Base-by-base conservation (phyloP, 208 protist species). In the Acanthamoeba triangularis region DNA sequence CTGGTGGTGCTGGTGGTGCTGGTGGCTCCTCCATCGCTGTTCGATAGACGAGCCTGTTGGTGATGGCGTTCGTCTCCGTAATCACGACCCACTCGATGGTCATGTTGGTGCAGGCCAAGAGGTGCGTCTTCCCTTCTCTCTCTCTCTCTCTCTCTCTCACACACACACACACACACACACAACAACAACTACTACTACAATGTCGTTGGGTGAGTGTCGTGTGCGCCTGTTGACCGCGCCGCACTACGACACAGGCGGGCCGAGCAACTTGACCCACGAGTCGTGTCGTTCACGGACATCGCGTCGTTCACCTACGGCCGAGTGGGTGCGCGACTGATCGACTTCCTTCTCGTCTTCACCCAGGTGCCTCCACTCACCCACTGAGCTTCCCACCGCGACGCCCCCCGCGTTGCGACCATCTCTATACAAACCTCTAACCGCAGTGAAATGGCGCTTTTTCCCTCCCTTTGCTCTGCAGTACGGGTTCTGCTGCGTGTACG, bases 401-500 rank as follows among this genome's bases (percentile, higher is more conserved):
- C 8, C 41, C 30, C n/a, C 16, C 13, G 67, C 13, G 18, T 91
- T 63, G 41, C 16, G 54, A 23, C 47, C n/a, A 69, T 52, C 49
- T 52, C 49, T 52, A 90, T 37, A 90, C 25, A 10, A 90, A 61
- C 47, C 13, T 47, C 44, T 47, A 47, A 47, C 44, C 44, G 44
- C 44, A 3, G 44, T 33, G 16, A 85, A 28, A 85, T 59, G 25
- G 4, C 47, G 20, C 14, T 91, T 18, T 44, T 91, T 28, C 7
- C 2, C 14, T 67, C n/a, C n/a, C n/a, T n/a, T n/a, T n/a, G n/a
- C 30, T 35, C 47, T 65, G 16, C 78, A 95, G 78, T 95, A 69
- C 35, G 93, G 93, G 4, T 95, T 95, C 78, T 90, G 74, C 41
- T 95, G 93, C 61, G 93, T 95, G 35, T 95, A 95, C 33, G 93